Evolutionary conservation across 192 early-diverging fungal genomes (phyloP), one percentile per base, ranked within the genome.

Genomic region (Backusella westeae): DNA sequence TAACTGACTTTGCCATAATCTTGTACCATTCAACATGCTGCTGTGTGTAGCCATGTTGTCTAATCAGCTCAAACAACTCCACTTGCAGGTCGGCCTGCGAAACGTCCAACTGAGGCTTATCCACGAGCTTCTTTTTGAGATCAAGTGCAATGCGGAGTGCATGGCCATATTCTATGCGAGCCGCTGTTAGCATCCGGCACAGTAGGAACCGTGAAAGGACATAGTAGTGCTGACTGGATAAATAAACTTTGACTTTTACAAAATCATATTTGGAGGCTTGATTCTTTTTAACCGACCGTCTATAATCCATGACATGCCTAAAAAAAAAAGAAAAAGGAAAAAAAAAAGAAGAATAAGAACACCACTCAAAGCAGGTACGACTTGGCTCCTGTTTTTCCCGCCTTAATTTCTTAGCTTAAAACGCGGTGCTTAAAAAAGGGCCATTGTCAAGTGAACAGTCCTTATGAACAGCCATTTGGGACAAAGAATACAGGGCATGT

Each of bases 111-210:
- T 67, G 56, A 21, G 19, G 66, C 17, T 73, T 72, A 36, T 78
- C 77, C 17, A 78, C 72, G 0, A 78, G 72, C 34, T 66, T 56
- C 34, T 78, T 78, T 44, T 78, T 78, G 14, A 78, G 77, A 46
- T 78, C 77, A 19, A 78, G 72, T n/a, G 77, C 77, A 46, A 78
- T 78, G 6, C 77, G 71, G 3, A 78, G 34, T 34, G 77, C 77
- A 73, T 78, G 77, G 6, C 53, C 72, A 29, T 71, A 71, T 39
- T 77, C 52, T 21, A 78, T 73, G 42, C 67, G 56, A 29, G 77
- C 72, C n/a, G 77, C 65, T 8, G 71, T 78, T 14, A 78, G 63
- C 77, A 78, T 78, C 4, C 77, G 77, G 56, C 71, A 78, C 4
- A 78, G 29, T 12, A 78, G n/a, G 44, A 78, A 78, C 15, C 77